Evolutionary conservation across 1,284 basidiomycete genomes (phyloP).

Genomic region (Blastosporella zonata): DNA sequence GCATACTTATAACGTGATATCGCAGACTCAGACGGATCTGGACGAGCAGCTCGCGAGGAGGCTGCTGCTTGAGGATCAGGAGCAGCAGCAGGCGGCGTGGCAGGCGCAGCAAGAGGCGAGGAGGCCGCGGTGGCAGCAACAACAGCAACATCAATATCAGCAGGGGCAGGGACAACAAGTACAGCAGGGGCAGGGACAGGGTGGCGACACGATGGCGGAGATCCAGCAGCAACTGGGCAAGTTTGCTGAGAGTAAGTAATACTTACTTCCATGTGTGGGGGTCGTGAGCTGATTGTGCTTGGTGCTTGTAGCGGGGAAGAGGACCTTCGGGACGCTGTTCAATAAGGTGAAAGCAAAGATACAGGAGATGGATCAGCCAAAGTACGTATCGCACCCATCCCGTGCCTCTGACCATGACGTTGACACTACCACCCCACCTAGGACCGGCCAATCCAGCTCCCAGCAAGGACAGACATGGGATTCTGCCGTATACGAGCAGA

Average conservation of each 20-base stretch:
- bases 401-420: neutral
- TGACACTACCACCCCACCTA: neutral
- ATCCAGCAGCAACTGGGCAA: constrained; percentile 69
- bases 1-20: neutral
- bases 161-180: constrained; percentile 18
- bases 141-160: constrained; percentile 7
- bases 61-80: constrained; percentile 66
- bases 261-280: neutral
- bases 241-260: constrained; percentile 67
- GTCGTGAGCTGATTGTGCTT: neutral
- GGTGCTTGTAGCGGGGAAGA: constrained; percentile 60
- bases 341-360: constrained; percentile 78
- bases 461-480: constrained; percentile 1
- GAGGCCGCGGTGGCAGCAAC: constrained; percentile 1
- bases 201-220: constrained; percentile 57
- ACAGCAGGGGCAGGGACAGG: constrained; percentile 9
- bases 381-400: constrained; percentile 18
- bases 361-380: constrained; percentile 65
- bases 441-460: constrained; percentile 5
- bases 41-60: constrained; percentile 75
- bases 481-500: constrained; percentile 17
- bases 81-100: constrained; percentile 35
- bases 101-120: constrained; percentile 23
- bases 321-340: constrained; percentile 67
- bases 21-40: constrained; percentile 58